Conservation (phyloP, 768 basidiomycete genomes). For the Tulasnella sp. region DNA sequence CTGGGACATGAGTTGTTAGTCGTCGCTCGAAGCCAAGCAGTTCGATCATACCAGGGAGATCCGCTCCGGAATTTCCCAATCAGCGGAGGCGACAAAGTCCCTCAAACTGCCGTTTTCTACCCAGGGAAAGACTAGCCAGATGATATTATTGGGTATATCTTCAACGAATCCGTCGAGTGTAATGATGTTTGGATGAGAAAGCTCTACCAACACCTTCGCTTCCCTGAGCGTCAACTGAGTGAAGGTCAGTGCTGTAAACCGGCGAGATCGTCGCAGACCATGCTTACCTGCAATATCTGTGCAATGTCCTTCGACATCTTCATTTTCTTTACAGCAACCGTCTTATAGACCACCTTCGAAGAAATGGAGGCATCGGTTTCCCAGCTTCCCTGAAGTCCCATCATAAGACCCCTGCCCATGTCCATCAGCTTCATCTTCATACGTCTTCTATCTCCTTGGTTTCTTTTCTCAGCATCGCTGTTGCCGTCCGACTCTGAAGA, state of each 20-base stretch:
- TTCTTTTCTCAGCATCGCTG: not conserved
- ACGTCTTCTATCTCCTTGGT: not conserved
- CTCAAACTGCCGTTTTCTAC: too few relatives aligned
- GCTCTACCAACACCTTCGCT: too few relatives aligned
- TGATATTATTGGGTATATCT: not conserved
- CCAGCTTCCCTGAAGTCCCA: not conserved
- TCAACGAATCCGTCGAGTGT: not conserved
- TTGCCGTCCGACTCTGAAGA: not conserved
- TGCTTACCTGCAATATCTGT: not conserved
- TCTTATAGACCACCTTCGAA: not conserved
- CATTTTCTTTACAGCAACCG: not conserved
- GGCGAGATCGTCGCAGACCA: too few relatives aligned
- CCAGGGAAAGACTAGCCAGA: not conserved
- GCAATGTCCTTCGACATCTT: not conserved
- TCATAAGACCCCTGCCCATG: not conserved
- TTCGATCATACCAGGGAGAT: too few relatives aligned
- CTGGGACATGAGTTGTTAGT: too few relatives aligned
- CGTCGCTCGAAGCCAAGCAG: too few relatives aligned
- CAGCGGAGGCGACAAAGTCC: too few relatives aligned
- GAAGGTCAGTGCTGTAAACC: not conserved
- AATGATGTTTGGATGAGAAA: not conserved
- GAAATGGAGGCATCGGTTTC: not conserved
- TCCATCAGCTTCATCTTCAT: not conserved
- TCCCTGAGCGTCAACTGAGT: not conserved
- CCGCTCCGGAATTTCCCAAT: too few relatives aligned